A percentile compares a stretch with the other conserved stretches of the same genome.
Evolutionary conservation across 164 flowering plant genomes (phyloP).

Genomic region (Nymphaea colorata): DNA sequence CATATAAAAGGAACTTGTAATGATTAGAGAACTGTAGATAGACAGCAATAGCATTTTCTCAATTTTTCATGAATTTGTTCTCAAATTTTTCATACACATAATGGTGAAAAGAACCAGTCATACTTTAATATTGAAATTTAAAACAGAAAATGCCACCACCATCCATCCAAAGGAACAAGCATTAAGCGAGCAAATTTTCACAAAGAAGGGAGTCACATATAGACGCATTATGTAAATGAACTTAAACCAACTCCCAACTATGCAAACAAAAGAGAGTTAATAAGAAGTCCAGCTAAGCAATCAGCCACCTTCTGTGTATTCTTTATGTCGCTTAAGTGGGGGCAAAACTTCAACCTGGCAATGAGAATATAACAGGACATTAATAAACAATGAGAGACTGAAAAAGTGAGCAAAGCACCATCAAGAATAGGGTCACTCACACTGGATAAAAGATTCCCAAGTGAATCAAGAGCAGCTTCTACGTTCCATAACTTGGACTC

Average conservation of each 20-base stretch:
- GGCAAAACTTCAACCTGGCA: background rate
- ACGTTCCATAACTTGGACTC: background rate
- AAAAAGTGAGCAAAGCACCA: background rate
- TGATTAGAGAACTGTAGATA: no score
- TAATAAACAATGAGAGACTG: background rate
- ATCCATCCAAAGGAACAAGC: no score
- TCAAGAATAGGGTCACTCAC: background rate
- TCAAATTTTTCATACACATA: no score
- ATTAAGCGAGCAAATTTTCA: no score
- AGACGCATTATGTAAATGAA: no score
- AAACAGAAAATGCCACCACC: no score
- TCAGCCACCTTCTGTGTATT: background rate
- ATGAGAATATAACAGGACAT: background rate
- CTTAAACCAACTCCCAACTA: background rate
- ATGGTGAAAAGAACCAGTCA: no score
- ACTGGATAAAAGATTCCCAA: background rate
- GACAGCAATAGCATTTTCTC: no score
- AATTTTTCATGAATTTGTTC: no score
- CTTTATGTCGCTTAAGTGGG: background rate
- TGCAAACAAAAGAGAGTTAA: conserved; percentile 1
- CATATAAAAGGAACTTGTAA: no score
- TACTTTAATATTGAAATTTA: no score
- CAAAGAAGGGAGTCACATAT: no score
- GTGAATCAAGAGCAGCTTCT: background rate
- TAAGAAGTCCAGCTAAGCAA: background rate